Percentiles rank a stretch among this genome's conserved stretches.
phyloP scores from a whole-genome alignment of 768 basidiomycete genomes.

The Termitomyces bulborhizus region DNA sequence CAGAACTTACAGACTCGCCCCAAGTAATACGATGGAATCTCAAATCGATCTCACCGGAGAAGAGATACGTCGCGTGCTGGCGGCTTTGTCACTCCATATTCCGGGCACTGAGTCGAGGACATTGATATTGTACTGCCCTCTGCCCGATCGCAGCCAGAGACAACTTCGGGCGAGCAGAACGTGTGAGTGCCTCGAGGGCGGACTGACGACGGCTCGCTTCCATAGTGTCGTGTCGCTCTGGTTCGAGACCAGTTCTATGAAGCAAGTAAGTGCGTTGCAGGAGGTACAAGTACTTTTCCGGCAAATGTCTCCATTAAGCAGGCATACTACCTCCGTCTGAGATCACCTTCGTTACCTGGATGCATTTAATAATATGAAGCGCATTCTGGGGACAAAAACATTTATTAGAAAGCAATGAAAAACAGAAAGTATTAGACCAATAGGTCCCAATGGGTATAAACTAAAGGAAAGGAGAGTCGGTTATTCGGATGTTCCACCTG shows the following conservation, averaged over 20 bases:
- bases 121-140: constrained; percentile 2
- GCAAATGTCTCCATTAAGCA: constrained; percentile 1
- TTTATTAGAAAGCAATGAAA: neutral
- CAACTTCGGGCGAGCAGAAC: constrained; percentile 6
- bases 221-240: constrained; percentile 9
- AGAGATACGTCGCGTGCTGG: constrained; percentile 9
- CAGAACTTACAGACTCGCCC: constrained; percentile 1
- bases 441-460: neutral
- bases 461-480: neutral
- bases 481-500: neutral
- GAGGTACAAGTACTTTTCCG: too few relatives aligned
- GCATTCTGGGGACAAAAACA: neutral
- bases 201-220: constrained; percentile 16
- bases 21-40: constrained; percentile 12
- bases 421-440: neutral
- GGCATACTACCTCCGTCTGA: neutral
- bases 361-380: neutral
- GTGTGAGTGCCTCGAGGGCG: constrained; percentile 18
- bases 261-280: neutral
- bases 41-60: constrained; percentile 11
- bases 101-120: constrained; percentile 10
- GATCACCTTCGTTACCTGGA: neutral
- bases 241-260: constrained; percentile 19
- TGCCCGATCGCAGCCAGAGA: neutral
- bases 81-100: constrained; percentile 13